Percentiles rank a stretch among this genome's conserved stretches.
Evolutionary conservation across 1,284 basidiomycete species (phyloP).

Genomic region (Xerocomus nothofagi): DNA sequence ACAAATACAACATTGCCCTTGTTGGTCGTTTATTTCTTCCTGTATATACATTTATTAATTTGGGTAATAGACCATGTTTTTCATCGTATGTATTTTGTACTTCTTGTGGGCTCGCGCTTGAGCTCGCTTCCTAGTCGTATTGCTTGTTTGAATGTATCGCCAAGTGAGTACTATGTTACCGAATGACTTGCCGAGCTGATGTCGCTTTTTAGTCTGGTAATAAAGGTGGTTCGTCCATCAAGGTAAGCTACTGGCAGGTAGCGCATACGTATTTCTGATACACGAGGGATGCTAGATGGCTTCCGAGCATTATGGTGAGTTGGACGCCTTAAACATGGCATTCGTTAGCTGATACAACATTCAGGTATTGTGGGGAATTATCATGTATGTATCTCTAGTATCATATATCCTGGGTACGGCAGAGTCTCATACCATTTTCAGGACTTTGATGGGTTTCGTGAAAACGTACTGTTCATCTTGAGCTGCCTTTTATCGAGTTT

Average conservation of each 20-base stretch:
- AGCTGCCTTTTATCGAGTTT: conserved; percentile 2
- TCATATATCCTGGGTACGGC: neutral
- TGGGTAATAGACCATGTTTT: conserved; percentile 59
- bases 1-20: conserved; percentile 66
- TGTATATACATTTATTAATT: neutral
- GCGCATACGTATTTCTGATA: conserved; percentile 7
- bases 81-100: conserved; percentile 52
- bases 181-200: neutral
- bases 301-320: conserved; percentile 49
- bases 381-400: conserved; percentile 40
- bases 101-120: neutral
- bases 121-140: conserved; percentile 17
- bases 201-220: conserved; percentile 40
- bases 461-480: conserved; percentile 45
- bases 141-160: conserved; percentile 35
- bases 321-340: neutral
- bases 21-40: conserved; percentile 37
- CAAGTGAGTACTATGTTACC: conserved; percentile 18
- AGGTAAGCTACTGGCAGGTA: conserved; percentile 32
- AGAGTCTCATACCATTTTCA: conserved; percentile 24
- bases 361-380: conserved; percentile 49
- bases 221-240: conserved; percentile 52
- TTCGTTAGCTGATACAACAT: neutral
- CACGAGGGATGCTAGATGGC: conserved; percentile 19
- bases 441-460: conserved; percentile 67